These are phyloP conservation scores for Hirsutella minnesotensis DNA, from an alignment of 2,329 filamentous ascomycete species.

Conservation along the genomic window DNA sequence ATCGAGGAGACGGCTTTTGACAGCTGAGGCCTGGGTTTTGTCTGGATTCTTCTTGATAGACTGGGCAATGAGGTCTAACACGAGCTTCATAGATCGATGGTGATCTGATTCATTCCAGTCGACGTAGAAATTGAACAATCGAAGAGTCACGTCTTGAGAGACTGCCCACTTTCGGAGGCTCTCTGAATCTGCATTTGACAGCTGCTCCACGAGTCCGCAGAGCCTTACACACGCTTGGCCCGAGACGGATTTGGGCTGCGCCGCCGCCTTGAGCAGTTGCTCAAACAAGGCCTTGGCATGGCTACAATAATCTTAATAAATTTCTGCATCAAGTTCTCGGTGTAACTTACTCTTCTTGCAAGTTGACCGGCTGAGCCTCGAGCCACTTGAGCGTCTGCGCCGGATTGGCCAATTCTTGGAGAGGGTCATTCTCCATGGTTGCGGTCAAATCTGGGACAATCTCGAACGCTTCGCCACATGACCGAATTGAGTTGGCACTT, in stretches of 20 bases:
- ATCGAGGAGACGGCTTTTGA: slow-evolving; percentile 34
- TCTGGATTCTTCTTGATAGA: slow-evolving; percentile 39
- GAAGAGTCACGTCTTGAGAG: slow-evolving; percentile 31
- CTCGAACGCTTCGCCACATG: slow-evolving; percentile 1
- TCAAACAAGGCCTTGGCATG: slow-evolving; percentile 31
- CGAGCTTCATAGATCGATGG: slow-evolving; percentile 50
- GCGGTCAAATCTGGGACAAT: background rate
- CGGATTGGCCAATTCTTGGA: slow-evolving; percentile 21
- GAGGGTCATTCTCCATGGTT: slow-evolving; percentile 9
- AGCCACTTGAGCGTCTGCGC: slow-evolving; percentile 28
- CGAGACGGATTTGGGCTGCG: slow-evolving; percentile 41
- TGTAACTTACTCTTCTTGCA: slow-evolving; percentile 23
- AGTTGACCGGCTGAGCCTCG: slow-evolving; percentile 22
- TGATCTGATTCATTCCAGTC: slow-evolving; percentile 58
- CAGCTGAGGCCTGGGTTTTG: slow-evolving; percentile 18
- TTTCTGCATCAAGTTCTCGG: background rate
- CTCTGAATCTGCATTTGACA: slow-evolving; percentile 35
- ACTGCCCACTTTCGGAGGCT: slow-evolving; percentile 38
- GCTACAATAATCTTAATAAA: slow-evolving; percentile 7
- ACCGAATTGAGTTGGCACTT: background rate
- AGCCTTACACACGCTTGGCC: slow-evolving; percentile 46
- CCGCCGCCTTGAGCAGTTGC: slow-evolving; percentile 34
- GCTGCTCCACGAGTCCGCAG: slow-evolving; percentile 50
- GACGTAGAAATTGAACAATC: slow-evolving; percentile 50
- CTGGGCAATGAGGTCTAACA: slow-evolving; percentile 44